Conservation (phyloP, 108 stramenopile genomes). For the Mediolabrus comicus region DNA sequence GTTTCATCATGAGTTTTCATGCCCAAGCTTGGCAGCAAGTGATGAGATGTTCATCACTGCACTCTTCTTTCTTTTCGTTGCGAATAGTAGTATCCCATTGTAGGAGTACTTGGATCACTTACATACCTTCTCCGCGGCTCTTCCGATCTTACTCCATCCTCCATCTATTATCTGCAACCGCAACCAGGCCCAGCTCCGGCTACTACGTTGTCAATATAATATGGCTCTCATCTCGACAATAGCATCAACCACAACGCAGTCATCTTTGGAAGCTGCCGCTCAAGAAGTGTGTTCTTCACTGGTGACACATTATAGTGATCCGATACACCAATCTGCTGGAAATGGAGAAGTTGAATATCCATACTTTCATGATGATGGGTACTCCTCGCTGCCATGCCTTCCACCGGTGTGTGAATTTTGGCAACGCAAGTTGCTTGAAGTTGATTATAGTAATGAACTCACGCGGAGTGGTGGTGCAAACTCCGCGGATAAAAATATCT, state of each 20-base stretch:
- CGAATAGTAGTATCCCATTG: no score
- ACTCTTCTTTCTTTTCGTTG: no score
- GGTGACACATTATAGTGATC: slow-evolving; percentile 28
- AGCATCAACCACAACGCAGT: background rate
- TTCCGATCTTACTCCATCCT: no score
- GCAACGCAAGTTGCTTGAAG: slow-evolving; percentile 6
- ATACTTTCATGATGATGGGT: background rate
- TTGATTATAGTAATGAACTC: background rate
- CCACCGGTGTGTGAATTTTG: slow-evolving; percentile 16
- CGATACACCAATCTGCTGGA: background rate
- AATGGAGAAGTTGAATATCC: background rate
- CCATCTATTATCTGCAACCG: no score
- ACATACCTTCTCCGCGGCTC: no score
- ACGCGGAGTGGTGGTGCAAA: background rate
- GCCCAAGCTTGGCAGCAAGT: no score
- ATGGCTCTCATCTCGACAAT: background rate
- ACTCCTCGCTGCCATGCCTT: slow-evolving; percentile 15
- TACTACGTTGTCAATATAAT: no score
- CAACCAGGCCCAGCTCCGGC: no score
- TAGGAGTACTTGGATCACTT: no score
- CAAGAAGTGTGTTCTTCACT: slow-evolving; percentile 21
- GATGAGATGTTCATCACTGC: no score
- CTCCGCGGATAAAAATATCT: background rate
- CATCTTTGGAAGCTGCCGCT: background rate
- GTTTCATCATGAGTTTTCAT: no score